Evolutionary conservation across 2,329 filamentous ascomycete genomes (phyloP), one percentile per base, ranked within the genome.

Genomic region (Xylaria sp.): DNA sequence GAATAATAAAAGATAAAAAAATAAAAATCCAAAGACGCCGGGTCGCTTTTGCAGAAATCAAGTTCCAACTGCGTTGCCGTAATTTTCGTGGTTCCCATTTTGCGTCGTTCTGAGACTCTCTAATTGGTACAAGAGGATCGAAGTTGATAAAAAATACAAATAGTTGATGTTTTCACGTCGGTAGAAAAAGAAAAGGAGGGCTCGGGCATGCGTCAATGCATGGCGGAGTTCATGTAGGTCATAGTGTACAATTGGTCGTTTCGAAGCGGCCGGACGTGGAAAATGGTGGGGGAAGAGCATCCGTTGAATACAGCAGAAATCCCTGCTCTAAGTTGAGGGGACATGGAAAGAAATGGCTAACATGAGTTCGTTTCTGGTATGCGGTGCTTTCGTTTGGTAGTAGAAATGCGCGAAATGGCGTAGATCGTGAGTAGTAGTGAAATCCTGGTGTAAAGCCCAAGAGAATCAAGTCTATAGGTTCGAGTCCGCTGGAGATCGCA

Each of bases 21-120:
- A 42, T 25, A 36, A 61, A 51, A 33, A n/a, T n/a, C 39, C n/a
- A 22, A 60, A 63, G 60, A 64, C 64, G 67, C 64, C 67, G 47
- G 39, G 11, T 47, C n/a, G 44, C 47, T 51, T 63, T 63, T 51
- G 15, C 1, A 5, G 9, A 44, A 27, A 17, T 20, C 31, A 11
- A n/a, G 31, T 55, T 45, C 47, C 47, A 29, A 50, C 13, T 10
- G 29, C 22, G n/a, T 33, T 29, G 39, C 59, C 54, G 33, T 54
- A 2, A 45, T 42, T 49, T 45, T 51, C 42, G 36, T 29, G 31
- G 33, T 45, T 55, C 62, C 31, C 47, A n/a, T 55, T 54, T 22
- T 31, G 62, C 38, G 49, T 63, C 49, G 42, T 60, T n/a, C 31
- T 20, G 45, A 58, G 25, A 31, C 39, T 61, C 39, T 61, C 54